Evolutionary conservation across 2,329 filamentous ascomycete genomes (phyloP).

Genomic region (Orbilia ellipsospora): DNA sequence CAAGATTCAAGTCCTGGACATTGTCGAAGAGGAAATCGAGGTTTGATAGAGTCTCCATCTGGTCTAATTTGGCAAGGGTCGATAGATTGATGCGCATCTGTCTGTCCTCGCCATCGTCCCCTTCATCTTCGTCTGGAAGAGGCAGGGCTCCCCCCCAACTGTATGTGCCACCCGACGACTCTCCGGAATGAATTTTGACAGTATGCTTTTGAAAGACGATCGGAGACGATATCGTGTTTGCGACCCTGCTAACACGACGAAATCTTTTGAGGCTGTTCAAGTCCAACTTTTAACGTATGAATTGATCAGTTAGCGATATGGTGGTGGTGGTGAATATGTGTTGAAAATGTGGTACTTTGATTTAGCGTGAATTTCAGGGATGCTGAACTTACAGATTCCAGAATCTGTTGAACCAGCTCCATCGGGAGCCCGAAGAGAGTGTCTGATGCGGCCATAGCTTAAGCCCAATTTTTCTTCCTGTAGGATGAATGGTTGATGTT

Average conservation of each 20-base stretch:
- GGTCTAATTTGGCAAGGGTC: background rate
- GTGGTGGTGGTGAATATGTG: conserved; percentile 23
- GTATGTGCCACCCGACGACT: background rate
- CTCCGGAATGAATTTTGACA: background rate
- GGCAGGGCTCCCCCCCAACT: too few relatives aligned
- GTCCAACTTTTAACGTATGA: background rate
- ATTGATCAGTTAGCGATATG: background rate
- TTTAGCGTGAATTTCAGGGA: conserved; percentile 2
- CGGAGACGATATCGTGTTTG: background rate
- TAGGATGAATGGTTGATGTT: too few relatives aligned
- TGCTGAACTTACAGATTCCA: conserved; percentile 21
- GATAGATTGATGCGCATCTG: background rate
- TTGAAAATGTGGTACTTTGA: conserved; percentile 38
- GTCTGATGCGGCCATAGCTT: too few relatives aligned
- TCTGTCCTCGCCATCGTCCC: too few relatives aligned
- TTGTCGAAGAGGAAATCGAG: conserved; percentile 28
- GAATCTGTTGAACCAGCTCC: conserved; percentile 40
- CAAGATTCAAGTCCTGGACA: conserved; percentile 13
- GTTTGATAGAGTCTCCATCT: background rate
- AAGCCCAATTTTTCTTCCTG: too few relatives aligned
- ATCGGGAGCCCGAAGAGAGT: conserved; percentile 18
- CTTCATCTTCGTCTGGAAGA: too few relatives aligned
- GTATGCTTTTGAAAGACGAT: conserved; percentile 15
- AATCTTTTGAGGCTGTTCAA: conserved; percentile 8
- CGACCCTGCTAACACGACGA: conserved; percentile 9